Percentiles rank a stretch among this genome's conserved stretches.
Conservation (phyloP, 202 grass and related monocot genomes). For the Zoysia matrella region DNA sequence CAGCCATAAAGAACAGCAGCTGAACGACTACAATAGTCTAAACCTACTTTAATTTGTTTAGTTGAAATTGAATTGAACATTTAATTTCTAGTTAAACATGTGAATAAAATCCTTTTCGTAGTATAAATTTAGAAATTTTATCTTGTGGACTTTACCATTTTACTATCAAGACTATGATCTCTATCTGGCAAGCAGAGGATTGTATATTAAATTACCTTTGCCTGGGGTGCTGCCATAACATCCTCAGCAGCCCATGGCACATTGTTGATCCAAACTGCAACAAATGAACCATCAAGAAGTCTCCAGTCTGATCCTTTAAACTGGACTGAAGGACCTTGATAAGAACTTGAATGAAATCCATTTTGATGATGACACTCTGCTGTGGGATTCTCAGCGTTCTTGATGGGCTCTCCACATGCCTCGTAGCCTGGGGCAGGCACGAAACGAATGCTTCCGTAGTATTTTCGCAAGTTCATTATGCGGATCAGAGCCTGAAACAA, state of each 20-base stretch:
- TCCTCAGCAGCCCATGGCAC: constrained; percentile 75
- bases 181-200: not conserved
- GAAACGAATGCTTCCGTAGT: constrained; percentile 58
- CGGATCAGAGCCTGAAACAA: constrained; percentile 68
- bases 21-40: not conserved
- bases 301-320: constrained; percentile 63
- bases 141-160: no score
- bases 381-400: constrained; percentile 11
- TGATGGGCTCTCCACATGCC: constrained; percentile 61
- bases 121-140: no score
- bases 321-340: constrained; percentile 45
- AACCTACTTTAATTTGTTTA: not conserved
- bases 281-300: constrained; percentile 69
- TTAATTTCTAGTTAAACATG: no score
- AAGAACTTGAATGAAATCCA: constrained; percentile 32
- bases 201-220: constrained; percentile 54
- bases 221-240: constrained; percentile 73
- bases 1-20: not conserved
- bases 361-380: constrained; percentile 28
- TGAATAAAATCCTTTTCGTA: no score
- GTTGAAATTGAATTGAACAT: no score
- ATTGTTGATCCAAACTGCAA: constrained; percentile 75
- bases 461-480: constrained; percentile 70
- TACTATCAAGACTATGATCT: not conserved
- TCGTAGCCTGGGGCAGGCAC: constrained; percentile 85